These are phyloP conservation scores for Ceratorhiza oryzae-sativae DNA, from an alignment of 1,284 basidiomycete genomes.

Conservation along the genomic window DNA sequence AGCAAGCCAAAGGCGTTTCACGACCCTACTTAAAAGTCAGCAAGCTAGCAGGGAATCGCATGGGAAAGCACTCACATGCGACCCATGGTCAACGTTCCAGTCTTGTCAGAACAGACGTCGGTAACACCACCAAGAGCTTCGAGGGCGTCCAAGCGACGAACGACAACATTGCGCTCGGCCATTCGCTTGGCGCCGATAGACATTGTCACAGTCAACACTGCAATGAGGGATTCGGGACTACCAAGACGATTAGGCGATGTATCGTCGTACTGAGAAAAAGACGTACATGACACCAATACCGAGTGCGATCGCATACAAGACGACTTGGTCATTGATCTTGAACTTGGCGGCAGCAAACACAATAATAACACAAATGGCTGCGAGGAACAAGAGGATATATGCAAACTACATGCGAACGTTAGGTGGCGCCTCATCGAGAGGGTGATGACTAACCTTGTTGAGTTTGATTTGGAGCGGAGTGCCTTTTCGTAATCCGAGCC, in stretches of 20 bases:
- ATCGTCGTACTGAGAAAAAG: constrained; percentile 53
- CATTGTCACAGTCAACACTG: constrained; percentile 51
- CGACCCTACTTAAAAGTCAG: constrained; percentile 37
- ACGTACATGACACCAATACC: constrained; percentile 48
- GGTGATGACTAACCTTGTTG: constrained; percentile 45
- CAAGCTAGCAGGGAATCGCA: neutral
- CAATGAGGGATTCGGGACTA: constrained; percentile 56
- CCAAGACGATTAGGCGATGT: constrained; percentile 40
- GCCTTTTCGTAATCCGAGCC: constrained; percentile 46
- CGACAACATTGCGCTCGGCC: constrained; percentile 59
- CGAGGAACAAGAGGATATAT: constrained; percentile 16
- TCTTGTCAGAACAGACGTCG: constrained; percentile 67
- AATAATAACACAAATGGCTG: constrained; percentile 59
- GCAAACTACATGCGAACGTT: constrained; percentile 55
- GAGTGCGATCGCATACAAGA: constrained; percentile 57
- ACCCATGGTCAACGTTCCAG: constrained; percentile 49
- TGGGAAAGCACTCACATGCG: constrained; percentile 13
- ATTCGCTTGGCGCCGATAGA: constrained; percentile 62
- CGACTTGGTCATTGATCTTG: constrained; percentile 55
- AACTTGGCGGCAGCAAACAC: constrained; percentile 64
- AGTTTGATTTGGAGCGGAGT: constrained; percentile 71
- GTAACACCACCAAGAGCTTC: constrained; percentile 67
- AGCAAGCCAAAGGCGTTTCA: constrained; percentile 40
- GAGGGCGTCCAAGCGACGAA: constrained; percentile 66
- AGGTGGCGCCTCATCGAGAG: constrained; percentile 14